These are phyloP conservation scores for Artemisia argyi DNA, from an alignment of 129 eudicot species.

Conservation along the genomic window DNA sequence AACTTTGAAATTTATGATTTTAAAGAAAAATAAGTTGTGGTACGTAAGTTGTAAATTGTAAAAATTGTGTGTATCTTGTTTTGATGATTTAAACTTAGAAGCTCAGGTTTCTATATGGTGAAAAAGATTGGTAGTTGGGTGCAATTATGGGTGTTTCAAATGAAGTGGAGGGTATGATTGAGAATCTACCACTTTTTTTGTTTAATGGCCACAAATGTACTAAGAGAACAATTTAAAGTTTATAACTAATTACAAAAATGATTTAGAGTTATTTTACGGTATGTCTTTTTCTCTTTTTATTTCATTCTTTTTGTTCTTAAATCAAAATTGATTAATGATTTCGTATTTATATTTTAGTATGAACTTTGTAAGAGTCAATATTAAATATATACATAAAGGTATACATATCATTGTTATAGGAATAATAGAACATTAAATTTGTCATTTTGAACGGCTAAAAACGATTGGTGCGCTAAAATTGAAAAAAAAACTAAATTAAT, in stretches of 20 bases:
- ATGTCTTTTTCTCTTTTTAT: conserved; percentile 15
- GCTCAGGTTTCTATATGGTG: conserved; percentile 53
- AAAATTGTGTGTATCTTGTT: not conserved
- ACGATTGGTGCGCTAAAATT: no score
- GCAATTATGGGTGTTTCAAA: conserved; percentile 72
- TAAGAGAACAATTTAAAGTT: conserved; percentile 31
- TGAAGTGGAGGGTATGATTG: conserved; percentile 86
- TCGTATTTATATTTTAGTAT: not conserved
- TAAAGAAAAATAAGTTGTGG: no score
- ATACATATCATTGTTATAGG: no score
- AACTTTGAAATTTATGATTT: no score
- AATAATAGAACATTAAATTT: no score
- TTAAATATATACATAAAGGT: not conserved
- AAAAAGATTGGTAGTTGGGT: conserved; percentile 65
- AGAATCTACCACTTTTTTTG: conserved; percentile 71
- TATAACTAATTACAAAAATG: conserved; percentile 12
- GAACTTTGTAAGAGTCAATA: conserved; percentile 15
- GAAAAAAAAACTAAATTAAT: no score
- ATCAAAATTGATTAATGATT: not conserved
- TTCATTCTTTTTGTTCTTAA: conserved; percentile 23
- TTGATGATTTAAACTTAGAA: conserved; percentile 28
- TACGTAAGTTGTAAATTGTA: not conserved
- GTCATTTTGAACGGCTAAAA: no score
- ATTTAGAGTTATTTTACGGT: conserved; percentile 16
- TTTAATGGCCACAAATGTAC: conserved; percentile 44